A percentile compares a stretch with the other conserved stretches of the same genome.
Conservation (phyloP, 257 asterid genomes). For the Lavandula angustifolia region DNA sequence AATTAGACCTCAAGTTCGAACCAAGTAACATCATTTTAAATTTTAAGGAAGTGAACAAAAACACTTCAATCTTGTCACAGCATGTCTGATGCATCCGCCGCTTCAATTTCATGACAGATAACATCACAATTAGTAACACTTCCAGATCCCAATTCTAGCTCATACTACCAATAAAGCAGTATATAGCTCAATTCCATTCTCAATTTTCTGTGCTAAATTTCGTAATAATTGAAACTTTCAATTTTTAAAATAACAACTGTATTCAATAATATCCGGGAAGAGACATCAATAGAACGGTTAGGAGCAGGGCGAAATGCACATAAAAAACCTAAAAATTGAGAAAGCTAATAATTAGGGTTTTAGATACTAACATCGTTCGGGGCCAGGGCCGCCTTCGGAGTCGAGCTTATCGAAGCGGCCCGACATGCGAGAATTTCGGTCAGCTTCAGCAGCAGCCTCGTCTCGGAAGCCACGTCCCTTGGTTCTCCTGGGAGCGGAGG, state of each 20-base stretch:
- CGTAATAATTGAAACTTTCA: no score
- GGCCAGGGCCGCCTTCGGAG: constrained; percentile 90
- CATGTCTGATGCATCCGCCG: neutral
- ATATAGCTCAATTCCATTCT: constrained; percentile 2
- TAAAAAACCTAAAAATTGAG: no score
- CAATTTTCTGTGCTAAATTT: neutral
- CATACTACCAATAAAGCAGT: neutral
- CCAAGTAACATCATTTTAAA: constrained; percentile 8
- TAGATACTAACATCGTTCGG: constrained; percentile 76
- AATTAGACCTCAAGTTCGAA: constrained; percentile 27
- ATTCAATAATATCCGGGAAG: no score
- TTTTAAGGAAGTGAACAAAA: neutral
- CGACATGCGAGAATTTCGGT: constrained; percentile 85
- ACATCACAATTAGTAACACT: neutral
- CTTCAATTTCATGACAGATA: neutral
- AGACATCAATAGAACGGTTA: no score
- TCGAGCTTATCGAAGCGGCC: constrained; percentile 81
- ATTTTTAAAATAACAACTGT: no score
- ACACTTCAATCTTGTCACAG: neutral
- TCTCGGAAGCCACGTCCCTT: constrained; percentile 97
- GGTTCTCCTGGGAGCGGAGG: constrained; percentile 74
- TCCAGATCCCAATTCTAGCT: neutral
- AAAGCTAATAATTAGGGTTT: constrained; percentile 17
- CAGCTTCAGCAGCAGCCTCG: constrained; percentile 72
- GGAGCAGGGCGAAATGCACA: no score